phyloP scores from a whole-genome alignment of 192 early-diverging fungal species.

The Funneliformis mosseae region DNA sequence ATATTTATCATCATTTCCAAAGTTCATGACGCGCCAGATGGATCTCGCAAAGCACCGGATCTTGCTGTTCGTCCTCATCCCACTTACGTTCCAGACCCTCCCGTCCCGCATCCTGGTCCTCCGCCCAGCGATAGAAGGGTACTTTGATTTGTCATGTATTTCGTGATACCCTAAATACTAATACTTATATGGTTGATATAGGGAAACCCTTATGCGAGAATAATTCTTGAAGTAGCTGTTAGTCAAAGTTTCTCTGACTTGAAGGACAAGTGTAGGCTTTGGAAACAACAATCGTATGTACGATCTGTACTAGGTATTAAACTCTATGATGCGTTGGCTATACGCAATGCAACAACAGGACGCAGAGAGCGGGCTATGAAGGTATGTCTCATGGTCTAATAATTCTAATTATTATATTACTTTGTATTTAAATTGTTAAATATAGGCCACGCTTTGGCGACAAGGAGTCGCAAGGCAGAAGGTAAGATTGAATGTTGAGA shows the following conservation, averaged over 20 bases:
- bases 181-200: slow-evolving; percentile 25
- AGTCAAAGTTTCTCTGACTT: not conserved
- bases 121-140: slow-evolving; percentile 14
- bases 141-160: slow-evolving; percentile 23
- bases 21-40: slow-evolving; percentile 10
- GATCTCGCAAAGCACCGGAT: slow-evolving; percentile 16
- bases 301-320: slow-evolving; percentile 25
- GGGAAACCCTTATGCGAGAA: slow-evolving; percentile 25
- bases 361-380: slow-evolving; percentile 17
- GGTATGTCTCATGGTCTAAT: slow-evolving; percentile 18
- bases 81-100: not conserved
- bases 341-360: not conserved
- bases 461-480: slow-evolving; percentile 19
- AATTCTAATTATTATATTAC: slow-evolving; percentile 26
- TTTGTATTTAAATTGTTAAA: slow-evolving; percentile 10
- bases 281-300: slow-evolving; percentile 10
- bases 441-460: slow-evolving; percentile 30
- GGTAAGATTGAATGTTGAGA: slow-evolving; percentile 12
- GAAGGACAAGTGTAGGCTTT: not conserved
- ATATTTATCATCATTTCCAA: slow-evolving; percentile 9
- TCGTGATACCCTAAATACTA: not conserved
- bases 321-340: not conserved
- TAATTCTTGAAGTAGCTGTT: slow-evolving; percentile 8
- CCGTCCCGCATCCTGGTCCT: slow-evolving; percentile 14
- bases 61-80: slow-evolving; percentile 1